Percentiles rank a stretch among this genome's conserved stretches.
phyloP scores from a whole-genome alignment of 2,329 filamentous ascomycete species.

The Cadophora malorum region DNA sequence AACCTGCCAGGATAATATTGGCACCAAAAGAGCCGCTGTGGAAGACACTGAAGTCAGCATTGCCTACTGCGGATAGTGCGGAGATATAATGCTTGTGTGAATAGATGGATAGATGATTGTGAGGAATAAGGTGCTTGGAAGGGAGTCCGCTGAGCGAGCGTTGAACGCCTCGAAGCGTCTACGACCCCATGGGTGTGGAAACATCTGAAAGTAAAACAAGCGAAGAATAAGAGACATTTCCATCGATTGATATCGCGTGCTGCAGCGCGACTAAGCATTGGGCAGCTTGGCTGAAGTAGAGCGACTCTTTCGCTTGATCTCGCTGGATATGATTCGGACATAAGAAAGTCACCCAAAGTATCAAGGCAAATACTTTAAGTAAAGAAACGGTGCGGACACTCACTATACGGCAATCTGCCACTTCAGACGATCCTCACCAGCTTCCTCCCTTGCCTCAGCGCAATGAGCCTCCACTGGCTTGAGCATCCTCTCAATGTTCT shows the following conservation, averaged over 20 bases:
- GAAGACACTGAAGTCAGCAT: not conserved
- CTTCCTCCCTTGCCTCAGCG: slow-evolving; percentile 76
- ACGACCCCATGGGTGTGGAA: no score
- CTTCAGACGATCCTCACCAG: slow-evolving; percentile 80
- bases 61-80: not conserved
- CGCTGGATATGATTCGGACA: not conserved
- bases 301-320: not conserved
- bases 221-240: no score
- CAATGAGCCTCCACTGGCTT: slow-evolving; percentile 94
- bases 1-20: slow-evolving; percentile 76
- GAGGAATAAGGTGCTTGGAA: no score
- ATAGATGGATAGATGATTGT: no score
- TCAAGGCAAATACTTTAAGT: not conserved
- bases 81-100: not conserved
- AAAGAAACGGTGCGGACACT: not conserved
- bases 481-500: slow-evolving; percentile 88
- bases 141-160: no score
- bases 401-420: slow-evolving; percentile 68
- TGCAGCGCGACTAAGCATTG: not conserved
- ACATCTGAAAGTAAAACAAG: no score
- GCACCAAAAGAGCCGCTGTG: slow-evolving; percentile 70
- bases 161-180: no score
- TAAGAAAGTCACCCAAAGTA: not conserved
- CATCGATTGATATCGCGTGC: not conserved
- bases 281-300: not conserved